phyloP scores from a whole-genome alignment of 2,329 filamentous ascomycete genomes.

The Scortechinia acanthostroma region DNA sequence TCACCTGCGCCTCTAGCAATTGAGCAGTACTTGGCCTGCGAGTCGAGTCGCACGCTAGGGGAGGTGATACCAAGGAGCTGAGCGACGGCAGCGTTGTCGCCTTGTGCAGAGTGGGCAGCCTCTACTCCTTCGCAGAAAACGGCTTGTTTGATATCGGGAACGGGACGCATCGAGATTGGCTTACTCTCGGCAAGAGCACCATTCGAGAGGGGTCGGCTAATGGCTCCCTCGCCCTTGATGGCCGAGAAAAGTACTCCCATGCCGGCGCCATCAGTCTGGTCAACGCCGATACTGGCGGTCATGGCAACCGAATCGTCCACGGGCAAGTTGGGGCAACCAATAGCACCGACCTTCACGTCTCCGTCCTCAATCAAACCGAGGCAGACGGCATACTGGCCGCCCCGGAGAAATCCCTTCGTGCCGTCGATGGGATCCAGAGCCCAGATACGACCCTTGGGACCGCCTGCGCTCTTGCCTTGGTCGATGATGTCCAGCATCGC shows the following conservation, averaged over 20 bases:
- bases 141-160: slow-evolving; percentile 69
- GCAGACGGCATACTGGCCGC: slow-evolving; percentile 94
- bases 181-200: slow-evolving; percentile 45
- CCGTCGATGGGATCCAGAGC: slow-evolving; percentile 95
- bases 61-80: slow-evolving; percentile 77
- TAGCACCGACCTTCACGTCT: slow-evolving; percentile 84
- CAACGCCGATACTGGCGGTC: slow-evolving; percentile 64
- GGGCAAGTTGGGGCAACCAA: slow-evolving; percentile 92
- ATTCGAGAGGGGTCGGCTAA: slow-evolving; percentile 64
- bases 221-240: slow-evolving; percentile 71
- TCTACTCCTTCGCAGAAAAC: slow-evolving; percentile 97
- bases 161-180: slow-evolving; percentile 71
- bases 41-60: slow-evolving; percentile 91
- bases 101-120: slow-evolving; percentile 82
- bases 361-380: slow-evolving; percentile 87
- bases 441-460: slow-evolving; percentile 76
- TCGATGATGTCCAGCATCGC: slow-evolving; percentile 64
- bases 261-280: slow-evolving; percentile 67
- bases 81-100: slow-evolving; percentile 79
- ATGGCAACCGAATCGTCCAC: slow-evolving; percentile 72
- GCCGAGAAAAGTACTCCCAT: slow-evolving; percentile 86
- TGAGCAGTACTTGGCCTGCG: slow-evolving; percentile 93
- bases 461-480: slow-evolving; percentile 63
- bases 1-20: slow-evolving; percentile 91
- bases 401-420: slow-evolving; percentile 92